Evolutionary conservation across 129 eudicot species (phyloP), one percentile per base, ranked within the genome.

Genomic region (Calendula officinalis): DNA sequence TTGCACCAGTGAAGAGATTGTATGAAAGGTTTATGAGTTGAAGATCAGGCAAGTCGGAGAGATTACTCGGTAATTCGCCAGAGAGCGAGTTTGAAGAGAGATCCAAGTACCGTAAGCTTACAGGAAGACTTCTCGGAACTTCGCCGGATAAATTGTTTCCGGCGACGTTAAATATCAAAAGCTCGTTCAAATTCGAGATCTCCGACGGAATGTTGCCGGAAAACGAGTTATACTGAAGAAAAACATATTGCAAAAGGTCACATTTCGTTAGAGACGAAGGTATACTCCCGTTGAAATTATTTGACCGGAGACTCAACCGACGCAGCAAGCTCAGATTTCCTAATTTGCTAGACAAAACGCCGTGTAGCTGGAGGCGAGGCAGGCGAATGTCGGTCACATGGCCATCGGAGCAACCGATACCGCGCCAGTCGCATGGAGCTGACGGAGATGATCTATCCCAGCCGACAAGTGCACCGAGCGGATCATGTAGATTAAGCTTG

Each of bases 391-490:
- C 88, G 5, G 30, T 71, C 49, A 86, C 95, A 6, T 51, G 79
- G 71, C 83, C 68, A 53, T 36, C 30, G 67, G 62, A 62, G 79
- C 97, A 90, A 11, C 49, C 22, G 67, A 90, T 80, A 14, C 97
- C 97, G 13, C 83, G 95, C 97, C 97, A 90, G 77, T 86, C 91
- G 71, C 97, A 90, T 30, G 97, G 97, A 57, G 97, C 91, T 5
- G 70, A 62, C 8, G 77, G 66, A 12, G 95, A 72, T 6, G 95
- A 70, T 0, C 78, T 49, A 13, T 68, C 73, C 97, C 97, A 89
- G 68, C 75, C 63, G 53, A 42, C 22, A 2, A 89, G 73, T 9
- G 81, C 85, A 45, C 77, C 81, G 9, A 83, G 77, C 6, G 95
- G 97, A 66, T 89, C 97, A 40, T 57, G 33, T 7, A 89, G 81